phyloP scores from a whole-genome alignment of 2,329 filamentous ascomycete species.

The Akanthomyces uredinophilus region DNA sequence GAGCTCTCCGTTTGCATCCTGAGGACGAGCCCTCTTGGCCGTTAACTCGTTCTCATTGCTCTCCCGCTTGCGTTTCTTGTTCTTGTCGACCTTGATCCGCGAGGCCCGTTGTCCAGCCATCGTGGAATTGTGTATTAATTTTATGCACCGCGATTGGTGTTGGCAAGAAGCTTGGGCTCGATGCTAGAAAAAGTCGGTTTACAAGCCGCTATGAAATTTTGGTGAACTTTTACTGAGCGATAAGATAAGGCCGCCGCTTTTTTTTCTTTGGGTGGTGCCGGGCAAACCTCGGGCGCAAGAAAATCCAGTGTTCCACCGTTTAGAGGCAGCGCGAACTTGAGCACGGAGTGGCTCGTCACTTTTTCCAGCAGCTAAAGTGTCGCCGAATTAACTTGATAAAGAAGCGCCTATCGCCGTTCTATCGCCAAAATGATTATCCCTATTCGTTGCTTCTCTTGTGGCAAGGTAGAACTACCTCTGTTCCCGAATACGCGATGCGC shows the following conservation, averaged over 20 bases:
- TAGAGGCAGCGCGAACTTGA: not conserved
- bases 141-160: constrained; percentile 2
- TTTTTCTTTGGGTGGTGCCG: constrained; percentile 17
- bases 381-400: not conserved
- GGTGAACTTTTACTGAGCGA: constrained; percentile 36
- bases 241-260: constrained; percentile 32
- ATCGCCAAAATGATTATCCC: constrained; percentile 85
- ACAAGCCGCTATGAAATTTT: constrained; percentile 32
- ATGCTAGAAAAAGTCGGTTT: constrained; percentile 16
- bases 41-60: constrained; percentile 35
- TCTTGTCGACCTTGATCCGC: constrained; percentile 31
- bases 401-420: not conserved
- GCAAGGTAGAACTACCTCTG: constrained; percentile 67
- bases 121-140: constrained; percentile 15
- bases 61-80: constrained; percentile 45
- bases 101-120: constrained; percentile 33
- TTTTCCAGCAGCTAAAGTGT: not conserved
- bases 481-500: constrained; percentile 14
- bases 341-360: not conserved
- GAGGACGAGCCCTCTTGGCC: constrained; percentile 37
- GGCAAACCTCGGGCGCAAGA: constrained; percentile 26
- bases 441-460: constrained; percentile 96
- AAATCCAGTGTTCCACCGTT: constrained; percentile 6
- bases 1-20: constrained; percentile 20
- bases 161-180: constrained; percentile 6